A percentile compares a stretch with the other conserved stretches of the same genome.
Evolutionary conservation across 148 eudicot species (phyloP).

Genomic region (Camellia granthamiana): DNA sequence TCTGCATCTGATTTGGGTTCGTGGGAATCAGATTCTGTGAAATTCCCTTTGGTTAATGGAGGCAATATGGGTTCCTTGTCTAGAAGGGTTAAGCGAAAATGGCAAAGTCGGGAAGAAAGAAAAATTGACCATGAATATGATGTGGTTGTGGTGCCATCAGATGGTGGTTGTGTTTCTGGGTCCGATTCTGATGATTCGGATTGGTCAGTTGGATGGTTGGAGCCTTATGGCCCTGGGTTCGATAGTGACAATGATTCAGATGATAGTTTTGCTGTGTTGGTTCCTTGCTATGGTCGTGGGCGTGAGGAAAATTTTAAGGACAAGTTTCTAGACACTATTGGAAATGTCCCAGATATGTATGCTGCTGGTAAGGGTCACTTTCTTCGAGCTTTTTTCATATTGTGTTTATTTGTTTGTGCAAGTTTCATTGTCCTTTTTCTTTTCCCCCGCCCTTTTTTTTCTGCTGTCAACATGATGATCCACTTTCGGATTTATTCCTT

Average conservation of each 20-base stretch:
- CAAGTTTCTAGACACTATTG: conserved; percentile 20
- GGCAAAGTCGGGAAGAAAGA: conserved; percentile 31
- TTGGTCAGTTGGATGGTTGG: conserved; percentile 58
- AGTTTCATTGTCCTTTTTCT: neutral
- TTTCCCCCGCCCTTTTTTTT: neutral
- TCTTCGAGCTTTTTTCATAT: neutral
- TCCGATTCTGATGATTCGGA: conserved; percentile 52
- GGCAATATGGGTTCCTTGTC: conserved; percentile 21
- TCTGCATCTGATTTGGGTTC: conserved; percentile 23
- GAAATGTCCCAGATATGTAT: conserved; percentile 24
- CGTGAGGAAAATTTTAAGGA: conserved; percentile 20
- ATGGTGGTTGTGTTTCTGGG: conserved; percentile 49
- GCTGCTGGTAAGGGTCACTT: conserved; percentile 29
- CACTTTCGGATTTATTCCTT: neutral
- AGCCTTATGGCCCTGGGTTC: conserved; percentile 47
- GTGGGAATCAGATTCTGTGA: conserved; percentile 35
- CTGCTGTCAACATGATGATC: neutral
- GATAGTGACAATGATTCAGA: conserved; percentile 39
- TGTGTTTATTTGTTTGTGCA: neutral
- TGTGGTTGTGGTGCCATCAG: conserved; percentile 45
- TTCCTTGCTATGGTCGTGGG: conserved; percentile 49
- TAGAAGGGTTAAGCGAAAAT: conserved; percentile 35
- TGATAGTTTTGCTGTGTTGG: conserved; percentile 48
- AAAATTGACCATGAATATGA: conserved; percentile 45
- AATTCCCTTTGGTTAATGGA: conserved; percentile 29